Percentiles rank a stretch among this genome's conserved stretches.
Conservation (phyloP, 2,329 filamentous ascomycete genomes). For the Aspergillus novoparasiticus region DNA sequence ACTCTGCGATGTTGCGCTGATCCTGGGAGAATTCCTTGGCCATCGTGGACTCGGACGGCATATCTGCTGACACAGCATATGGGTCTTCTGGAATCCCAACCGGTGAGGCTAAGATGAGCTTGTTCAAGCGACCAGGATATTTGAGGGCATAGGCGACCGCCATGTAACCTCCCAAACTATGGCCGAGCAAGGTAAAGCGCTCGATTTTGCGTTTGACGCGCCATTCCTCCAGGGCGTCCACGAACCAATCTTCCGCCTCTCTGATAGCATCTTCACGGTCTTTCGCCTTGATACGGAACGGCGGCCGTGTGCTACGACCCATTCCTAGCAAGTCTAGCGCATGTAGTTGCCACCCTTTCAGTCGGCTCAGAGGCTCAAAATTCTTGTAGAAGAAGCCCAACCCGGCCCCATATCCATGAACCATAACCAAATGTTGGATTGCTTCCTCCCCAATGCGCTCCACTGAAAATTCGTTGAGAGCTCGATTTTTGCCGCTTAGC, state of each 20-base stretch:
- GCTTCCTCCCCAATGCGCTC: constrained; percentile 77
- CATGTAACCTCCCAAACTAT: constrained; percentile 93
- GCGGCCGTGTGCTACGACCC: constrained; percentile 82
- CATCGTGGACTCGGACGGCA: constrained; percentile 73
- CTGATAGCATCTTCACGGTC: constrained; percentile 75
- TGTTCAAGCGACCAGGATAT: constrained; percentile 92
- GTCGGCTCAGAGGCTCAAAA: constrained; percentile 81
- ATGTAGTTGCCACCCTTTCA: constrained; percentile 83
- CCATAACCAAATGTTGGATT: constrained; percentile 88
- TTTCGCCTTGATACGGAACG: constrained; percentile 83
- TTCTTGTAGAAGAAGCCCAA: constrained; percentile 99
- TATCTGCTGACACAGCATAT: constrained; percentile 76
- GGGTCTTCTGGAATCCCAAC: constrained; percentile 95
- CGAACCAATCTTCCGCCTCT: constrained; percentile 93
- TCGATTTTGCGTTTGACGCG: constrained; percentile 84
- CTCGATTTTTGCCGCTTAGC: constrained; percentile 81
- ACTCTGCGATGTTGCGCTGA: constrained; percentile 52
- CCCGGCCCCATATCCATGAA: constrained; percentile 95
- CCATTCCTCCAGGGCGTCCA: constrained; percentile 97
- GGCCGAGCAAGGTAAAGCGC: constrained; percentile 87
- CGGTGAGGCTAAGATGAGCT: constrained; percentile 91
- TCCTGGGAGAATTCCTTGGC: constrained; percentile 79
- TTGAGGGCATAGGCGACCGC: constrained; percentile 94
- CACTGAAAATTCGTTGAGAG: constrained; percentile 89
- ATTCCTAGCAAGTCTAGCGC: constrained; percentile 95